Evolutionary conservation across 768 basidiomycete species (phyloP).

Genomic region (Suillus plorans): DNA sequence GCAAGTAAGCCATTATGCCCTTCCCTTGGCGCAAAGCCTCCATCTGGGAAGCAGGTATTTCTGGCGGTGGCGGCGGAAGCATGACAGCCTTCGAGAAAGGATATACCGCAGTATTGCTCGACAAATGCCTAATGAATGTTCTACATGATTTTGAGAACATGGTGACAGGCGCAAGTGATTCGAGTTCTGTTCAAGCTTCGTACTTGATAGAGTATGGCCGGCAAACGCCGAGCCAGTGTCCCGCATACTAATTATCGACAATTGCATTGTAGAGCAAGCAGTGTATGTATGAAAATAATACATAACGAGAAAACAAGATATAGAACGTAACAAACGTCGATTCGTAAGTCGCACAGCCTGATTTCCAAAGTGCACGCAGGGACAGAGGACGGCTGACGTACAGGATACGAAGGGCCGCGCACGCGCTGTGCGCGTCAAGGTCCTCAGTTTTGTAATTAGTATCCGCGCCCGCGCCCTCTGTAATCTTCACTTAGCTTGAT

Average conservation of each 20-base stretch:
- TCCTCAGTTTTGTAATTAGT: constrained; percentile 24
- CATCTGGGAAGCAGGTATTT: constrained; percentile 35
- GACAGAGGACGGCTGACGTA: constrained; percentile 10
- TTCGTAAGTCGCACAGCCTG: constrained; percentile 11
- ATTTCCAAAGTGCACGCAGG: constrained; percentile 2
- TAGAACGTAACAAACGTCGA: constrained; percentile 5
- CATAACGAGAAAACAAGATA: constrained; percentile 13
- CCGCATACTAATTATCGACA: constrained; percentile 26
- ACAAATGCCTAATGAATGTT: constrained; percentile 23
- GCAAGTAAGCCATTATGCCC: constrained; percentile 76
- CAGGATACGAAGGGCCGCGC: constrained; percentile 15
- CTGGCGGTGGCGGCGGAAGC: constrained; percentile 45
- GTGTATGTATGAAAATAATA: constrained; percentile 12
- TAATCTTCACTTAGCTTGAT: constrained; percentile 9
- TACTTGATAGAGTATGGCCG: not conserved
- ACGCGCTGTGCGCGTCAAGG: constrained; percentile 12
- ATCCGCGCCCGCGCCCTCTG: constrained; percentile 79
- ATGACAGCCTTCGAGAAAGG: constrained; percentile 75
- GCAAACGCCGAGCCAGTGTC: constrained; percentile 12
- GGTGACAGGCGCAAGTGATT: not conserved
- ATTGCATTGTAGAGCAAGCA: constrained; percentile 24
- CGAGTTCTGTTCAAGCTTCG: not conserved
- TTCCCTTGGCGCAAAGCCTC: constrained; percentile 60
- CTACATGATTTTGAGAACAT: constrained; percentile 15
- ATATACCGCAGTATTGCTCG: constrained; percentile 38